These are phyloP conservation scores for Trichophyton equinum DNA, from an alignment of 2,329 filamentous ascomycete genomes.

Conservation along the genomic window DNA sequence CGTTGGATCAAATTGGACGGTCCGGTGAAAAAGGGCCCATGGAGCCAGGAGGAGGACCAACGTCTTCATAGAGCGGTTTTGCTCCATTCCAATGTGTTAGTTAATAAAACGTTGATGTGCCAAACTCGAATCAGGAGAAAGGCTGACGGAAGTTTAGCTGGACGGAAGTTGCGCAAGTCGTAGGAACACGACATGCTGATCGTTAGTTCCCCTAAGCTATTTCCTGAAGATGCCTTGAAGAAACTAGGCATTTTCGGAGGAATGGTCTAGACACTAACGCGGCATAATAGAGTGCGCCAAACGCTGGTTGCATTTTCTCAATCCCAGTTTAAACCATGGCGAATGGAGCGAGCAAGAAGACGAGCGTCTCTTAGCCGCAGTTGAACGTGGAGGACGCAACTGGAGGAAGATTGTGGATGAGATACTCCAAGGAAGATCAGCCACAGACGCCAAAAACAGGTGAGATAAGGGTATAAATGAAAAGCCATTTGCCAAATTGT, in stretches of 20 bases:
- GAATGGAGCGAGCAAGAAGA: conserved; percentile 5
- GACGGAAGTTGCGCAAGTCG: conserved; percentile 3
- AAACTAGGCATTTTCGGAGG: too few species aligned
- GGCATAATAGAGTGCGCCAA: background rate
- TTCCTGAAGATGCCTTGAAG: background rate
- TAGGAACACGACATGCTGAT: conserved; percentile 5
- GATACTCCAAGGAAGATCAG: background rate
- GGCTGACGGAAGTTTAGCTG: background rate
- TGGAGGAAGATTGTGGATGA: conserved; percentile 3
- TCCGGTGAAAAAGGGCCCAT: conserved; percentile 3
- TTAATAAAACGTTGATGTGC: background rate
- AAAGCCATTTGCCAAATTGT: background rate
- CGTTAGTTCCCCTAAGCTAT: background rate
- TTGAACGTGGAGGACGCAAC: conserved; percentile 2
- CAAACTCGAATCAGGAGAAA: background rate
- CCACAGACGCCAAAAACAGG: conserved; percentile 4
- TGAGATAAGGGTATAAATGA: background rate
- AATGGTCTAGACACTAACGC: background rate
- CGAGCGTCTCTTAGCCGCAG: background rate
- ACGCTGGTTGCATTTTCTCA: conserved; percentile 3
- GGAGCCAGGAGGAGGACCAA: conserved; percentile 3
- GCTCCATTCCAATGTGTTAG: conserved; percentile 6
- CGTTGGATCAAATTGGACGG: conserved; percentile 3
- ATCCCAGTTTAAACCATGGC: background rate
- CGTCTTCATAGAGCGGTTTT: conserved; percentile 3